These are phyloP conservation scores for Lodderomyces metapsilosis DNA, from an alignment of 1,139 yeast genomes.

Conservation along the genomic window DNA sequence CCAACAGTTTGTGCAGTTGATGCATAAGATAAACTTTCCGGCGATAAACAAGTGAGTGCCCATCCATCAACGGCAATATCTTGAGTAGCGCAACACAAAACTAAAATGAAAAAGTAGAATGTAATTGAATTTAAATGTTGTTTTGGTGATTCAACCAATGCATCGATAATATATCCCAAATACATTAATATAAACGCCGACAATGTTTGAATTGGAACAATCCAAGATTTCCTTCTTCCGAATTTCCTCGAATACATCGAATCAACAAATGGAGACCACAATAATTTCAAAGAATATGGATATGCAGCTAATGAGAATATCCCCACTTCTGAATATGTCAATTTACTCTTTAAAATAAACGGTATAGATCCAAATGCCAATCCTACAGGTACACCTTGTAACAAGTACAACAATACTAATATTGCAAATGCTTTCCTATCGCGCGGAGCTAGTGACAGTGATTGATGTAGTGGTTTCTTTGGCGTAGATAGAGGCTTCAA, in stretches of 20 bases:
- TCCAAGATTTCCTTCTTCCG: constrained; percentile 93
- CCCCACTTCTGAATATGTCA: constrained; percentile 90
- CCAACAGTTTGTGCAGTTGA: constrained; percentile 98
- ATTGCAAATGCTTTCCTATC: constrained; percentile 74
- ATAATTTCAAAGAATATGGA: constrained; percentile 85
- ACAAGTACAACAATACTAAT: constrained; percentile 67
- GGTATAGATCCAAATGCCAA: constrained; percentile 96
- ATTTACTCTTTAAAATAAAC: constrained; percentile 74
- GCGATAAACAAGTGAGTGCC: constrained; percentile 87
- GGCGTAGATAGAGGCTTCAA: constrained; percentile 7
- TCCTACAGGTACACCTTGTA: constrained; percentile 97
- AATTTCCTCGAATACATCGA: constrained; percentile 65
- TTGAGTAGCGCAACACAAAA: constrained; percentile 92
- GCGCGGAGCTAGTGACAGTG: constrained; percentile 26
- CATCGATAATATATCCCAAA: constrained; percentile 61
- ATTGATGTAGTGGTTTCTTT: constrained; percentile 5
- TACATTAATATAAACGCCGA: constrained; percentile 67
- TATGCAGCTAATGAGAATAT: constrained; percentile 88
- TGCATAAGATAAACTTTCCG: constrained; percentile 83
- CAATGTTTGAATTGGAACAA: constrained; percentile 81
- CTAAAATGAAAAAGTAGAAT: constrained; percentile 66
- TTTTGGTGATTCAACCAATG: constrained; percentile 55
- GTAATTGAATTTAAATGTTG: constrained; percentile 57
- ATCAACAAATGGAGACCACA: constrained; percentile 97
- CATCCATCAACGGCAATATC: constrained; percentile 99